Conservation (phyloP, 2,329 filamentous ascomycete species). For the Pestalotiopsis sp. region DNA sequence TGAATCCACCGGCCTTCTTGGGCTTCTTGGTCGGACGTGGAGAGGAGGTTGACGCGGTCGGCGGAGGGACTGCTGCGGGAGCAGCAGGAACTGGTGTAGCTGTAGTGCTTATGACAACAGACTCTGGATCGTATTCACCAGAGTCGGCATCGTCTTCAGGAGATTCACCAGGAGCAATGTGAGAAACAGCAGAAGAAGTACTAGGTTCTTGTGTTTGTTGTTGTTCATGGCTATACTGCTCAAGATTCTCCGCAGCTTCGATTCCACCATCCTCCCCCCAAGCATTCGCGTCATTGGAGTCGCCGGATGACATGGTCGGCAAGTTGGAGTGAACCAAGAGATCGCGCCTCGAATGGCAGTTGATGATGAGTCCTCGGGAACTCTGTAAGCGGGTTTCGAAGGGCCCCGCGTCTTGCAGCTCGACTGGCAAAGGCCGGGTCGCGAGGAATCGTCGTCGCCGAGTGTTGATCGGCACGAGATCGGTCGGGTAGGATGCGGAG, state of each 20-base stretch:
- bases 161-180: slow-evolving; percentile 51
- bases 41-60: slow-evolving; percentile 28
- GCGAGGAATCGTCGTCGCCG: background rate
- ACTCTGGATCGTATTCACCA: slow-evolving; percentile 62
- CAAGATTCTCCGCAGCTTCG: slow-evolving; percentile 57
- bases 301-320: slow-evolving; percentile 30
- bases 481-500: background rate
- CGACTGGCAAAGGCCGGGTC: background rate
- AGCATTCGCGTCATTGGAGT: slow-evolving; percentile 19
- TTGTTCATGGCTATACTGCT: slow-evolving; percentile 55
- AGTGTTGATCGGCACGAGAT: background rate
- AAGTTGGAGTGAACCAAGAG: background rate
- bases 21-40: slow-evolving; percentile 55
- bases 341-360: background rate
- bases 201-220: slow-evolving; percentile 53
- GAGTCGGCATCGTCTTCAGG: slow-evolving; percentile 54
- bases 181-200: slow-evolving; percentile 45
- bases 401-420: background rate
- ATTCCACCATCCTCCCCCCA: slow-evolving; percentile 57
- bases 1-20: slow-evolving; percentile 61
- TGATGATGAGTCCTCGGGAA: background rate
- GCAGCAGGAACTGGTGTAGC: slow-evolving; percentile 10
- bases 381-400: background rate
- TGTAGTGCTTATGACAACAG: slow-evolving; percentile 43
- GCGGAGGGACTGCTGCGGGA: slow-evolving; percentile 25